These are phyloP conservation scores for Vigna reflexopilosa DNA, from an alignment of 306 rosid species.

Conservation along the genomic window DNA sequence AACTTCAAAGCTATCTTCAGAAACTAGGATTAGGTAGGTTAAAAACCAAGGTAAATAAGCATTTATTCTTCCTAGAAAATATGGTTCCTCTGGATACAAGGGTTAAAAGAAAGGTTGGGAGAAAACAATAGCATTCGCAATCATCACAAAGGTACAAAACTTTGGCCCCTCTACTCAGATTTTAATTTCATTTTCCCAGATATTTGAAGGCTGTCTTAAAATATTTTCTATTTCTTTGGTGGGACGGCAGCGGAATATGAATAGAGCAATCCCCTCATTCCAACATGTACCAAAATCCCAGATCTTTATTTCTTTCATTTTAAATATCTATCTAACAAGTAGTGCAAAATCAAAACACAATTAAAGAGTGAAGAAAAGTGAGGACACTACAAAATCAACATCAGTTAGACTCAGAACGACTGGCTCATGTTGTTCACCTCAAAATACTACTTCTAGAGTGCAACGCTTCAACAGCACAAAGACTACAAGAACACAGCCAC, in stretches of 20 bases:
- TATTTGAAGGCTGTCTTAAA: not conserved
- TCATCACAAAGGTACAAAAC: slow-evolving; percentile 8
- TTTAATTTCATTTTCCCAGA: not conserved
- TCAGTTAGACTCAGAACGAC: not conserved
- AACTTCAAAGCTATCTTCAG: not conserved
- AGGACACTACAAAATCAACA: slow-evolving; percentile 17
- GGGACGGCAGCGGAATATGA: not conserved
- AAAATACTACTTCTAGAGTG: slow-evolving; percentile 1
- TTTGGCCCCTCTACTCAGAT: not conserved
- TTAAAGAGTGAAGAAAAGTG: slow-evolving; percentile 22
- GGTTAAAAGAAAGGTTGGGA: not conserved
- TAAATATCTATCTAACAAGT: not conserved
- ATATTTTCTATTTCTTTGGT: not conserved
- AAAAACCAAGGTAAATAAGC: not conserved
- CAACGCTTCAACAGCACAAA: not conserved
- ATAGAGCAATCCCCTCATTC: not conserved
- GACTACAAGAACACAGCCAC: slow-evolving; percentile 1
- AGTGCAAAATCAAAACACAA: not conserved
- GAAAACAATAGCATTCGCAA: not conserved
- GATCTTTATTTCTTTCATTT: not conserved
- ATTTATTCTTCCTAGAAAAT: not conserved
- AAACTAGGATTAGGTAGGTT: not conserved
- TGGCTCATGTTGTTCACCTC: slow-evolving; percentile 23
- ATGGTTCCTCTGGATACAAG: not conserved
- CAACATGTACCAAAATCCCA: slow-evolving; percentile 6